Conservation (phyloP, 352 stramenopile genomes). For the Phytophthora aleatoria region DNA sequence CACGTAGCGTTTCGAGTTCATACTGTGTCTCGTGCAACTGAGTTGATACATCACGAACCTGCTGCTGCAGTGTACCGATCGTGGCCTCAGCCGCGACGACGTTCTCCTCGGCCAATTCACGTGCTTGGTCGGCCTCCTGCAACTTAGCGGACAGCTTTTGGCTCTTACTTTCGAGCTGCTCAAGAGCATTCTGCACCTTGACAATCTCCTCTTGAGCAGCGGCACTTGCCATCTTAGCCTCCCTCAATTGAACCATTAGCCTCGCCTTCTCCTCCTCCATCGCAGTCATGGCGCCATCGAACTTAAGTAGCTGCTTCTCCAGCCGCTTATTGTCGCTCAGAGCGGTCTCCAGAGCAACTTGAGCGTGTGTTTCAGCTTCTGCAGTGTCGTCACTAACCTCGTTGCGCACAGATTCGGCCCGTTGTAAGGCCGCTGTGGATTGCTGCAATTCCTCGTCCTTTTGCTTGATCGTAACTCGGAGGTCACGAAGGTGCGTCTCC, state of each 20-base stretch:
- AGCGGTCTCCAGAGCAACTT: constrained; percentile 32
- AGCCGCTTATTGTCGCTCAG: constrained; percentile 46
- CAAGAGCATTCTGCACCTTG: constrained; percentile 38
- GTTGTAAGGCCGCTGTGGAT: constrained; percentile 21
- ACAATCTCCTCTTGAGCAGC: constrained; percentile 37
- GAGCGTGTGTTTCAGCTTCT: constrained; percentile 29
- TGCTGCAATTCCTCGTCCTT: constrained; percentile 35
- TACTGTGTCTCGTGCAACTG: constrained; percentile 55
- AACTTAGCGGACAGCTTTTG: constrained; percentile 35
- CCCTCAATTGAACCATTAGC: constrained; percentile 46
- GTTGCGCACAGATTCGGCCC: constrained; percentile 22
- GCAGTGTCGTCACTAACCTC: constrained; percentile 22
- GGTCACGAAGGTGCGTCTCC: constrained; percentile 25
- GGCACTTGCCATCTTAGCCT: constrained; percentile 48
- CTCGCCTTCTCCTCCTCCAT: constrained; percentile 58
- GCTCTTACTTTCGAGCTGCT: constrained; percentile 39
- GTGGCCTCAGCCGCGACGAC: constrained; percentile 37
- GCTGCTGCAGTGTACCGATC: constrained; percentile 52
- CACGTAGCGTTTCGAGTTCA: constrained; percentile 47
- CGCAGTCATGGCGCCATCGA: constrained; percentile 50
- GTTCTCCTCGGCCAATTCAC: constrained; percentile 35
- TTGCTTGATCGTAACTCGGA: constrained; percentile 21
- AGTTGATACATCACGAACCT: constrained; percentile 63
- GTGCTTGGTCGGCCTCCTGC: constrained; percentile 32
- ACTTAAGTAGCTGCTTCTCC: constrained; percentile 45